Conservation (phyloP, 1,139 yeast species). For the Saccharomyces hybrid region DNA sequence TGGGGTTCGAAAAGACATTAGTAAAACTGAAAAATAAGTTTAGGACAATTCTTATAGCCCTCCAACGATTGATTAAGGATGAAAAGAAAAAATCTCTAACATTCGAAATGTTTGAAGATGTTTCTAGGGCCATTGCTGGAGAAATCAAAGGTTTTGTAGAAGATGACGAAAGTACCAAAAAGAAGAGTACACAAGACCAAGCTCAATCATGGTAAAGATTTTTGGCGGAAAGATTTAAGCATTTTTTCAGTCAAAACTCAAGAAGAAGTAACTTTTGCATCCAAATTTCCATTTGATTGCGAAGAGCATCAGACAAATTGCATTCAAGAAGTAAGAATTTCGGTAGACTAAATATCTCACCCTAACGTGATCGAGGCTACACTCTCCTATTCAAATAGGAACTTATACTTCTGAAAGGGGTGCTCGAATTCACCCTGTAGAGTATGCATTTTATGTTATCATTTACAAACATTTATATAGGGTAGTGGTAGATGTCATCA, state of each 20-base stretch:
- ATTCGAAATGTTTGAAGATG: conserved; percentile 23
- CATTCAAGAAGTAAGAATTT: too few relatives aligned
- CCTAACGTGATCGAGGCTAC: too few relatives aligned
- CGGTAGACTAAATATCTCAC: too few relatives aligned
- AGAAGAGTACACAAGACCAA: conserved; percentile 19
- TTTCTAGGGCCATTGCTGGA: conserved; percentile 24
- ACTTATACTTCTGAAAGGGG: too few relatives aligned
- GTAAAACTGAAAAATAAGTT: conserved; percentile 46
- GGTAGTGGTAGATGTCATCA: background rate
- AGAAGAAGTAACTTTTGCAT: background rate
- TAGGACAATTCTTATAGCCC: conserved; percentile 36
- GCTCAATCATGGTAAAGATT: conserved; percentile 24
- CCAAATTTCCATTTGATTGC: too few relatives aligned
- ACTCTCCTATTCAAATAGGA: too few relatives aligned
- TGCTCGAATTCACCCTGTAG: too few relatives aligned
- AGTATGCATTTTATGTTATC: background rate
- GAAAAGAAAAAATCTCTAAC: conserved; percentile 7
- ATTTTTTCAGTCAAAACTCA: too few relatives aligned
- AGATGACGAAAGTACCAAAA: conserved; percentile 17
- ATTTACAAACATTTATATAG: background rate
- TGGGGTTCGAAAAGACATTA: conserved; percentile 39
- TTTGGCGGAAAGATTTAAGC: too few relatives aligned
- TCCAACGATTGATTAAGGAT: conserved; percentile 17
- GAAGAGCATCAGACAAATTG: too few relatives aligned
- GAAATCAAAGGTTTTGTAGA: conserved; percentile 26